Base-by-base conservation (phyloP, 2,329 filamentous ascomycete genomes). In the Colletotrichum incanum region DNA sequence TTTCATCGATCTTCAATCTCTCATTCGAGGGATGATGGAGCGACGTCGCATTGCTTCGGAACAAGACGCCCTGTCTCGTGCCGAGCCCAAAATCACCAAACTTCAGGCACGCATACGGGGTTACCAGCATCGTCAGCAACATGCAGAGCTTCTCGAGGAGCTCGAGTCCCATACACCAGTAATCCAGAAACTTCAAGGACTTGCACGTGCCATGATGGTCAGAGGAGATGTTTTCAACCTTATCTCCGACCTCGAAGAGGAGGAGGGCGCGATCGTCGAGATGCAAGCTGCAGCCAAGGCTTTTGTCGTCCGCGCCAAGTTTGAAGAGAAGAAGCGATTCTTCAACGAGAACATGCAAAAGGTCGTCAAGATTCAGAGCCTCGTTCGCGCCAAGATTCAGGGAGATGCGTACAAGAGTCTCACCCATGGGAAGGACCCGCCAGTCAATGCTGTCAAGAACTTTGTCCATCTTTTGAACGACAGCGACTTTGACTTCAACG, bases 281-380 rank as follows among this genome's bases (percentile, higher is more conserved):
- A 83, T 98, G 31, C 95, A 98, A 81, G 88, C 95, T 6, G 87
- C 90, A 7, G 90, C 93, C 9, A 91, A 92, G 76, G 96, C 91
- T 3, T 92, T 90, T 77, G 81, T 97, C 3, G 89, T 98, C 41
- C 90, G 96, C 43, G 87, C 86, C 18, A 88, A 87, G 23, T 98
- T 97, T 77, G 90, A 89, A 64, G 94, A 97, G 81, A 98, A 98
- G 87, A 91, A 93, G 79, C 91, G 91, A 28, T 96, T 93, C 84
- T 99, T 95, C 86, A 92, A 93, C 76, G 93, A 97, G 83, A 99
- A 99, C 79, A 99, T 99, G 96, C 92, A 98, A 78, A 98, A 97
- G 83, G 96, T 99, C 34, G 92, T 99, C 86, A 99, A 99, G 83
- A 95, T 98, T 69, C 97, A 99, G 81, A 99, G 96, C 80, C 97